Percentiles rank a stretch among this genome's conserved stretches.
Conservation (phyloP, 2,329 filamentous ascomycete species). For the Knufia fluminis region DNA sequence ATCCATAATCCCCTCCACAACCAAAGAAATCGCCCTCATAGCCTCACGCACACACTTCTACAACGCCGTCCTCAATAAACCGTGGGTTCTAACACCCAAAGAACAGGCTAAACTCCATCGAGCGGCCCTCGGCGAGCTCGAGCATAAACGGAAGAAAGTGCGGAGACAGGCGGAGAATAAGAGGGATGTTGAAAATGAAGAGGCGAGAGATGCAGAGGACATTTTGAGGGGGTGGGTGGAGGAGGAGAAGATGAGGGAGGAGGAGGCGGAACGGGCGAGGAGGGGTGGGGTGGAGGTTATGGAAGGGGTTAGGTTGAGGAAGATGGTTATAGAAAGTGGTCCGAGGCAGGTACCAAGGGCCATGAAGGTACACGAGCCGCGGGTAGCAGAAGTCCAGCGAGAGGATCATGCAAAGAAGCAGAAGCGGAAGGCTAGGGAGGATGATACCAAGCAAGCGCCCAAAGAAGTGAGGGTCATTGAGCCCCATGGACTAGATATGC, state of each 20-base stretch:
- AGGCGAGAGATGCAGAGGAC: conserved; percentile 29
- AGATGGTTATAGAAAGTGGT: too few species aligned
- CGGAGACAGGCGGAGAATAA: conserved; percentile 24
- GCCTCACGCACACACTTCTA: conserved; percentile 42
- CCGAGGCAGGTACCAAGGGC: too few species aligned
- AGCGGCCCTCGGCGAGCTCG: conserved; percentile 34
- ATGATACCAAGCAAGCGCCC: too few species aligned
- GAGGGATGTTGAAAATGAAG: conserved; percentile 29
- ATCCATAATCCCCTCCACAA: conserved; percentile 40
- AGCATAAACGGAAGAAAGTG: conserved; percentile 30
- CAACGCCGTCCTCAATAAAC: conserved; percentile 40
- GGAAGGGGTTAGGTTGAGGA: background rate
- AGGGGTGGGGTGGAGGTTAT: conserved; percentile 22
- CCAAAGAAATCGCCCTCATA: conserved; percentile 47
- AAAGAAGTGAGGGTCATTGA: too few species aligned
- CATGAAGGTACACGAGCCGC: background rate
- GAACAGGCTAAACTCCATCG: conserved; percentile 36
- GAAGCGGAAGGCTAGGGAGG: background rate
- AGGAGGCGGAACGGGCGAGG: conserved; percentile 26
- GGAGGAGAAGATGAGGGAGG: conserved; percentile 34
- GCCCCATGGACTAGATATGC: too few species aligned
- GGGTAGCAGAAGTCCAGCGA: too few species aligned
- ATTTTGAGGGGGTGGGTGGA: conserved; percentile 26
- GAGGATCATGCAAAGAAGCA: background rate
- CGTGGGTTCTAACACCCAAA: conserved; percentile 43